phyloP scores from a whole-genome alignment of 139 green algal species.

The Edaphochlamys debaryana region DNA sequence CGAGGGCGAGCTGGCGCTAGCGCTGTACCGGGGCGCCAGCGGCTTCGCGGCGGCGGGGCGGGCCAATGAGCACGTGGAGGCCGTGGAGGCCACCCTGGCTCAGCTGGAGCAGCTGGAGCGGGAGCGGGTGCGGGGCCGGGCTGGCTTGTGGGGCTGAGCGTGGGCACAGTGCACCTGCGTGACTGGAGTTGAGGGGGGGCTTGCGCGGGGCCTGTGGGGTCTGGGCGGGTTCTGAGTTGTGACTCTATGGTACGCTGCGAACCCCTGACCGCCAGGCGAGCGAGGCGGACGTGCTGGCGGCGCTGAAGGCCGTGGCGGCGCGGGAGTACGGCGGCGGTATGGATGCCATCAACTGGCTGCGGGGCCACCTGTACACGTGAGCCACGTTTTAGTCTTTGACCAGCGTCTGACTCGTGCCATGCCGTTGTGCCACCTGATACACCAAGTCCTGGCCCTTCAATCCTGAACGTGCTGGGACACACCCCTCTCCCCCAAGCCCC shows the following conservation, averaged over 20 bases:
- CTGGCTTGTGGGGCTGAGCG: background rate
- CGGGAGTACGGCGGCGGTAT: background rate
- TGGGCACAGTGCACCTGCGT: background rate
- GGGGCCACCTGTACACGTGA: slow-evolving; percentile 26
- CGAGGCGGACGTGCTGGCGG: background rate
- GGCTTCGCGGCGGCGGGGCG: background rate
- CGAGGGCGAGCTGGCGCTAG: background rate
- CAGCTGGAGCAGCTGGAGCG: background rate
- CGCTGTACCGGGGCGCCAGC: slow-evolving; percentile 7
- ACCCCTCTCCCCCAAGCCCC: background rate
- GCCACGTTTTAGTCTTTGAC: background rate
- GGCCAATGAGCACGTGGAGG: background rate
- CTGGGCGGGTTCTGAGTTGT: background rate
- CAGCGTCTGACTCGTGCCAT: background rate
- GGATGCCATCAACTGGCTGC: slow-evolving; percentile 9
- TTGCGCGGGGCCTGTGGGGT: background rate
- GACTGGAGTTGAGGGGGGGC: background rate
- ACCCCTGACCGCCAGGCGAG: background rate
- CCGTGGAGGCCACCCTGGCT: background rate
- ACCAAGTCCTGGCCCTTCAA: too few species aligned
- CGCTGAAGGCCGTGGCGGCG: slow-evolving; percentile 5
- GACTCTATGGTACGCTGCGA: background rate
- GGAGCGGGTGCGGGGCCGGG: background rate
- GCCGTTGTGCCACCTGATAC: background rate
- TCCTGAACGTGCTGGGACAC: too few species aligned